Evolutionary conservation across 202 grass and related monocot genomes (phyloP).

Genomic region (Musa balbisiana): DNA sequence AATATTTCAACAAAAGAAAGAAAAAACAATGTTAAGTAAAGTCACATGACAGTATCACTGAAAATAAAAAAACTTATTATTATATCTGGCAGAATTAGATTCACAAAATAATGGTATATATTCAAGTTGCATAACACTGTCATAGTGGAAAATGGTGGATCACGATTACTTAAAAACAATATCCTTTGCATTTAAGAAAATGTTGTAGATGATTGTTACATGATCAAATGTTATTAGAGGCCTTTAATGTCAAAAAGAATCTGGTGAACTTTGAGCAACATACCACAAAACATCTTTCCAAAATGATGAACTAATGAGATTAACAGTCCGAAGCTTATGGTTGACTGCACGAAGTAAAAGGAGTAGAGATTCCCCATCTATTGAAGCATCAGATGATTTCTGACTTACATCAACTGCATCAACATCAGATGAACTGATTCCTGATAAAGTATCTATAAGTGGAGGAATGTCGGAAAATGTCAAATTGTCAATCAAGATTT

Average conservation of each 20-base stretch:
- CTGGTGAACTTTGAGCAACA: not conserved
- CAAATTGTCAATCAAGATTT: slow-evolving; percentile 11
- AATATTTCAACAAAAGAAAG: not conserved
- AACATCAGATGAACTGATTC: slow-evolving; percentile 10
- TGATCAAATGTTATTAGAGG: not conserved
- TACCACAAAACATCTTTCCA: slow-evolving; percentile 22
- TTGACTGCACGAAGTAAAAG: slow-evolving; percentile 8
- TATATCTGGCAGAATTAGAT: not conserved
- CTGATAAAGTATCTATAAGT: not conserved
- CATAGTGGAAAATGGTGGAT: not conserved
- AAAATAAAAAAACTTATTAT: not conserved
- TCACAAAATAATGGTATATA: not conserved
- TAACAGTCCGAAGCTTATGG: slow-evolving; percentile 10
- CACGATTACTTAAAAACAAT: not conserved
- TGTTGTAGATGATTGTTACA: not conserved
- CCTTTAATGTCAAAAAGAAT: not conserved
- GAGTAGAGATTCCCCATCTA: slow-evolving; percentile 17
- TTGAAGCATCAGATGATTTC: slow-evolving; percentile 7
- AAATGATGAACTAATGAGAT: slow-evolving; percentile 7
- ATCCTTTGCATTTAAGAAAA: not conserved
- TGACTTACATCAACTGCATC: slow-evolving; percentile 11
- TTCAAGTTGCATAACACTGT: not conserved
- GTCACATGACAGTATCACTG: not conserved
- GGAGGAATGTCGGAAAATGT: slow-evolving; percentile 8
- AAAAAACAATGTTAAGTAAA: not conserved